Evolutionary conservation across 2,329 filamentous ascomycete species (phyloP).

Genomic region (Clonostachys solani): DNA sequence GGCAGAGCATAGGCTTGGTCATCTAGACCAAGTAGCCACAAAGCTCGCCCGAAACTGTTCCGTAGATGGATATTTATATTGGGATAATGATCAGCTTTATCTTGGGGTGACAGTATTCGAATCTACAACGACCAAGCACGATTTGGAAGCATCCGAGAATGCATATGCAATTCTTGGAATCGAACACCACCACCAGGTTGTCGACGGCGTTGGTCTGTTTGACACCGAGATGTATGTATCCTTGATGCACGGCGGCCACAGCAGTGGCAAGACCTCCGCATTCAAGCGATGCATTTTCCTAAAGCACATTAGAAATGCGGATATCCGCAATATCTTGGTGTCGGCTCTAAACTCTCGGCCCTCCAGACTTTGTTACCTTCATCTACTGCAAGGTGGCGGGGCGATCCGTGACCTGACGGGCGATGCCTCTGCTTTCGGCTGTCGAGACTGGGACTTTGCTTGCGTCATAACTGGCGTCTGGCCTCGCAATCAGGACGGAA

Average conservation of each 20-base stretch:
- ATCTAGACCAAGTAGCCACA: constrained; percentile 33
- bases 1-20: constrained; percentile 24
- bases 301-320: constrained; percentile 31
- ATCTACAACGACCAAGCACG: constrained; percentile 16
- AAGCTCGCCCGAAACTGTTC: constrained; percentile 37
- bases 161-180: constrained; percentile 21
- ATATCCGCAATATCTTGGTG: constrained; percentile 30
- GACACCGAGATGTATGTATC: constrained; percentile 58
- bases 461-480: constrained; percentile 62
- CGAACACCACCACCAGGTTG: constrained; percentile 19
- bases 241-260: constrained; percentile 54
- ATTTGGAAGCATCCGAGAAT: not conserved
- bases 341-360: constrained; percentile 42
- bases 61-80: constrained; percentile 53
- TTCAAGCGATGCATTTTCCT: constrained; percentile 64
- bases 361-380: constrained; percentile 53
- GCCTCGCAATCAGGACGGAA: constrained; percentile 47
- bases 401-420: constrained; percentile 36
- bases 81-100: constrained; percentile 33
- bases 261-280: constrained; percentile 53
- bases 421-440: constrained; percentile 54
- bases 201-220: constrained; percentile 48
- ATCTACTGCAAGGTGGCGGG: constrained; percentile 57
- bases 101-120: constrained; percentile 49
- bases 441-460: constrained; percentile 59